phyloP scores from a whole-genome alignment of 305 asterid genomes.

The Nicotiana rustica region DNA sequence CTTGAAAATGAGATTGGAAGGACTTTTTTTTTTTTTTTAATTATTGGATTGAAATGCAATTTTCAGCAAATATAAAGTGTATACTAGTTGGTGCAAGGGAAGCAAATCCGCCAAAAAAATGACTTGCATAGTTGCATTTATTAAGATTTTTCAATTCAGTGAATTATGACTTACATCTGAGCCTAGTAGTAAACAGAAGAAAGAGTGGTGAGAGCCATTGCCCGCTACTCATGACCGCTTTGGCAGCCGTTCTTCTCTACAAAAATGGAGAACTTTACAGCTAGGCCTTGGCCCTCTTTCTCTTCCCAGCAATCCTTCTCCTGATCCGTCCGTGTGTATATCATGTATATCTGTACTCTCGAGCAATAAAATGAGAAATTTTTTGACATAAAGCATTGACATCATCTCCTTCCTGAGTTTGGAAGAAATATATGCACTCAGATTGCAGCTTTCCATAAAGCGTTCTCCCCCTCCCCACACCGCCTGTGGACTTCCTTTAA shows the following conservation, averaged over 20 bases:
- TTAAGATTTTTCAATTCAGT: conserved; percentile 37
- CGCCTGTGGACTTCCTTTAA: conserved; percentile 81
- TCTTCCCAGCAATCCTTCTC: conserved; percentile 34
- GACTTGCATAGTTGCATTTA: conserved; percentile 37
- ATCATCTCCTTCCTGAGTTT: conserved; percentile 38
- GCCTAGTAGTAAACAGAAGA: conserved; percentile 34
- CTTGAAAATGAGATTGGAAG: background rate
- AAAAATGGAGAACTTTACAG: conserved; percentile 64
- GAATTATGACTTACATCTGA: conserved; percentile 40
- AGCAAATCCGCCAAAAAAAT: background rate
- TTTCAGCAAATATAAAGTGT: conserved; percentile 25
- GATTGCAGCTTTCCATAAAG: conserved; percentile 75
- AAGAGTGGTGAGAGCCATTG: conserved; percentile 40
- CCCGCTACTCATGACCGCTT: conserved; percentile 48
- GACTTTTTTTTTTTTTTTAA: background rate
- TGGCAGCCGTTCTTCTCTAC: conserved; percentile 66
- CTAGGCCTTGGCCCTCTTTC: conserved; percentile 44
- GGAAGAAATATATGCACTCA: conserved; percentile 44
- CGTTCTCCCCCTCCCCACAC: conserved; percentile 84
- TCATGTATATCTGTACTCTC: conserved; percentile 38
- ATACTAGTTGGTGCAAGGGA: background rate
- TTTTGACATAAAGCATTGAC: conserved; percentile 12
- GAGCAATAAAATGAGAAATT: conserved; percentile 28
- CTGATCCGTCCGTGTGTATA: conserved; percentile 27
- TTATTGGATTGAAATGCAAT: conserved; percentile 5